Conservation (phyloP, 352 stramenopile species). For the Globisporangium mamillatum region DNA sequence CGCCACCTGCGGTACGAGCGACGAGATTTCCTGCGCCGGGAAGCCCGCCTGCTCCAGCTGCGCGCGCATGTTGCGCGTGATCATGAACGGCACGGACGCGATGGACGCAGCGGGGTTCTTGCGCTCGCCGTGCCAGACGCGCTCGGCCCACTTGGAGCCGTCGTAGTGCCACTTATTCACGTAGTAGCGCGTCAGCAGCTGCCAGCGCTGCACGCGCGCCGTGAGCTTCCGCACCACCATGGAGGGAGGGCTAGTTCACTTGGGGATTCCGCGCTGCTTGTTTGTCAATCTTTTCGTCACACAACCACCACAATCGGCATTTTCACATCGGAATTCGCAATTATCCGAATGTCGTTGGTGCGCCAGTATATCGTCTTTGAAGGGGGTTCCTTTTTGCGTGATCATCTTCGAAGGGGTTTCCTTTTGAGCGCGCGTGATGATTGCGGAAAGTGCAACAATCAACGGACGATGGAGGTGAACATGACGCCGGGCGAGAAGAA, state of each 20-base stretch:
- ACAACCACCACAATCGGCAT: neutral
- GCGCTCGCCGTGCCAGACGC: conserved; percentile 65
- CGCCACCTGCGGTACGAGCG: conserved; percentile 49
- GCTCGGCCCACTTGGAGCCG: conserved; percentile 66
- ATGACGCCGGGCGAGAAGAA: conserved; percentile 1
- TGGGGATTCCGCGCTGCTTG: neutral
- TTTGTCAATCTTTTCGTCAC: neutral
- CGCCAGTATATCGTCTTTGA: neutral
- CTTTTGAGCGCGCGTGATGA: neutral
- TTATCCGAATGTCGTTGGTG: neutral
- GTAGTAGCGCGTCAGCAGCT: conserved; percentile 73
- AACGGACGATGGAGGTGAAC: neutral
- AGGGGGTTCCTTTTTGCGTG: neutral
- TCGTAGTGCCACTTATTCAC: conserved; percentile 86
- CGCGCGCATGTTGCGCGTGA: conserved; percentile 69
- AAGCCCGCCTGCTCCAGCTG: conserved; percentile 60
- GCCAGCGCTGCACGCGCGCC: conserved; percentile 50
- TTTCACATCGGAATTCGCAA: neutral
- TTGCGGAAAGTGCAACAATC: neutral
- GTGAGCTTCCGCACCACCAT: conserved; percentile 40
- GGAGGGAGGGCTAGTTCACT: neutral
- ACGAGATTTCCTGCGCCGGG: conserved; percentile 55
- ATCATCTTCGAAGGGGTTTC: neutral
- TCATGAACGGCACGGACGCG: conserved; percentile 83
- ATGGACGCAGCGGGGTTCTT: conserved; percentile 37